Base-by-base conservation (phyloP, 2,329 filamentous ascomycete species). In the Aspergillus japonicus region DNA sequence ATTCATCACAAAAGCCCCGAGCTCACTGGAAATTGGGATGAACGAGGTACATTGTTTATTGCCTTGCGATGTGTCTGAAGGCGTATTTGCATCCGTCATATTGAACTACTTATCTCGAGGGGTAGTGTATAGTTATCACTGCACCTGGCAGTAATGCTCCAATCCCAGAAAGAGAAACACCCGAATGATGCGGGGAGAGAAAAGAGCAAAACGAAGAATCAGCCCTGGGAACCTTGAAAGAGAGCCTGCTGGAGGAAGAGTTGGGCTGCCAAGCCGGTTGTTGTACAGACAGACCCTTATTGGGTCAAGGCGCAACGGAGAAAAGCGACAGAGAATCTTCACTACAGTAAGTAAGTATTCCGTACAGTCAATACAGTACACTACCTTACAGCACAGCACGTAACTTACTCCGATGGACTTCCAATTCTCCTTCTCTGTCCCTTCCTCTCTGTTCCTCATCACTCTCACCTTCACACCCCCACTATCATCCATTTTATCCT, bases 311-410 rank as follows among this genome's bases (percentile, higher is more conserved):
- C 44, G 29, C 42, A 58, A 29, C 49, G 49, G 48, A 53, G 47
- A 58, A 58, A 57, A 58, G 31, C 56, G 56, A 50, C 56, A 35
- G 33, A 50, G 24, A 42, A 52, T 48, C 56, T 58, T 58, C 49
- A 29, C 7, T 29, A 29, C 26, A 29, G 26, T 29, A 29, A 29
- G 7, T 5, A 26, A 26, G 26, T 29, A 23, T 3, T 23, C 23
- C 23, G 23, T 23, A 23, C 23, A 23, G 23, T 23, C 8, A 29
- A 29, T 29, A 29, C 26, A 29, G 7, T 29, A 21, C 49, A 35
- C 21, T 56, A 21, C 19, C n/a, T n/a, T 10, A 29, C 26, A 29
- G 26, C 26, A 8, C 26, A 29, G 26, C 26, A 8, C 8, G 26
- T 23, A 23, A 23, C 21, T 21, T 26, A 26, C 26, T 26, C 7